phyloP scores from a whole-genome alignment of 2,329 filamentous ascomycete species.

The Aureobasidium sp. region DNA sequence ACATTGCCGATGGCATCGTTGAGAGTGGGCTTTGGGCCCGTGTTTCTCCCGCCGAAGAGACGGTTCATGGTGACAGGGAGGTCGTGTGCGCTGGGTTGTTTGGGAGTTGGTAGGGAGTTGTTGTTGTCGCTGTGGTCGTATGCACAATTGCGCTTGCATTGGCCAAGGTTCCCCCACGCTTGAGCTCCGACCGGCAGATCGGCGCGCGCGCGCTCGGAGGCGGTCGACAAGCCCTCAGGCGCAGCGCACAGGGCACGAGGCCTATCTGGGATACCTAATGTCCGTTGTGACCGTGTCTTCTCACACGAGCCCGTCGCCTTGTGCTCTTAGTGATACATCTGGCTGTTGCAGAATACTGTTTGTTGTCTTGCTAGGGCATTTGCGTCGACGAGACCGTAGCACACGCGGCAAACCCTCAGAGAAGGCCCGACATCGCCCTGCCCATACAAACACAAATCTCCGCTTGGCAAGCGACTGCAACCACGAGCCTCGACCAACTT shows the following conservation, averaged over 20 bases:
- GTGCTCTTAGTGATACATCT: neutral
- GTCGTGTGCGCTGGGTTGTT: neutral
- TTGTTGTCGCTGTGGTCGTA: neutral
- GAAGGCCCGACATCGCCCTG: neutral
- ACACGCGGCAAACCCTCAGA: neutral
- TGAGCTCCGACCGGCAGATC: neutral
- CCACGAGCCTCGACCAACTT: neutral
- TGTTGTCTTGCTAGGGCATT: neutral
- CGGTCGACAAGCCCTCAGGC: neutral
- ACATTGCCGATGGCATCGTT: conserved; percentile 75
- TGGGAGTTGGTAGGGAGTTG: neutral
- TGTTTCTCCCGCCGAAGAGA: conserved; percentile 81
- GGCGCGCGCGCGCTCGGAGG: neutral
- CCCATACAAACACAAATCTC: conserved; percentile 2
- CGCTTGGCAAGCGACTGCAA: neutral
- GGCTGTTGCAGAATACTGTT: neutral
- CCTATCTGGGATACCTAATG: neutral
- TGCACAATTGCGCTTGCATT: neutral
- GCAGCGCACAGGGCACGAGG: conserved; percentile 5
- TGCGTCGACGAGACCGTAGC: neutral
- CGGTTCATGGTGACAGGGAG: conserved; percentile 65
- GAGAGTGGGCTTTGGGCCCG: conserved; percentile 82
- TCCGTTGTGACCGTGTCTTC: neutral
- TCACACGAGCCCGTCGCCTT: neutral
- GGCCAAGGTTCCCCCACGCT: neutral